Evolutionary conservation across 163 green algal species (phyloP).

Genomic region (Smithsoniella earleae): DNA sequence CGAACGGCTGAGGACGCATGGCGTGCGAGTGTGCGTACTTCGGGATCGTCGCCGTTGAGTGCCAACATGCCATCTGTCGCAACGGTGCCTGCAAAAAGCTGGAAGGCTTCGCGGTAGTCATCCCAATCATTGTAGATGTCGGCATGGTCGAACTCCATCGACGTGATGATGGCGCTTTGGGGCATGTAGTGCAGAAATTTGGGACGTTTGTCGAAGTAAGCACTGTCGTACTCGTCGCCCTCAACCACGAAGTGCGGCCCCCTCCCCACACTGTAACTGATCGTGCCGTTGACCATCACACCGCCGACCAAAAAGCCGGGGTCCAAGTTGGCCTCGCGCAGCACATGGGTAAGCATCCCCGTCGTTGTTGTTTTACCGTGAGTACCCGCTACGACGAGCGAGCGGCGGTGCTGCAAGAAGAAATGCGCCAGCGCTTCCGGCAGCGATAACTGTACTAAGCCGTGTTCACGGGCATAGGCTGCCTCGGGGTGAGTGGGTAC

Average conservation of each 20-base stretch:
- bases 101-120: background rate
- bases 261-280: background rate
- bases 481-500: too few species aligned
- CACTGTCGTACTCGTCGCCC: background rate
- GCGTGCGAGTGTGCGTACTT: background rate
- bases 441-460: too few species aligned
- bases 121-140: background rate
- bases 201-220: slow-evolving; percentile 1
- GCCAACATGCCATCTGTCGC: background rate
- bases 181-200: background rate
- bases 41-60: background rate
- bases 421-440: too few species aligned
- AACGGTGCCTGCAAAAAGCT: background rate
- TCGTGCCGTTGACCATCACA: background rate
- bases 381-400: too few species aligned
- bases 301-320: too few species aligned
- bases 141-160: slow-evolving; percentile 3
- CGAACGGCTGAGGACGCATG: too few species aligned
- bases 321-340: too few species aligned
- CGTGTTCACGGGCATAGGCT: too few species aligned
- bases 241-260: background rate
- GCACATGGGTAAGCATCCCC: too few species aligned
- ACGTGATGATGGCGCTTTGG: background rate
- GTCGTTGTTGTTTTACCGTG: too few species aligned
- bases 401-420: too few species aligned